Conservation (phyloP, 2,329 filamentous ascomycete genomes). For the Aureobasidium sp. region DNA sequence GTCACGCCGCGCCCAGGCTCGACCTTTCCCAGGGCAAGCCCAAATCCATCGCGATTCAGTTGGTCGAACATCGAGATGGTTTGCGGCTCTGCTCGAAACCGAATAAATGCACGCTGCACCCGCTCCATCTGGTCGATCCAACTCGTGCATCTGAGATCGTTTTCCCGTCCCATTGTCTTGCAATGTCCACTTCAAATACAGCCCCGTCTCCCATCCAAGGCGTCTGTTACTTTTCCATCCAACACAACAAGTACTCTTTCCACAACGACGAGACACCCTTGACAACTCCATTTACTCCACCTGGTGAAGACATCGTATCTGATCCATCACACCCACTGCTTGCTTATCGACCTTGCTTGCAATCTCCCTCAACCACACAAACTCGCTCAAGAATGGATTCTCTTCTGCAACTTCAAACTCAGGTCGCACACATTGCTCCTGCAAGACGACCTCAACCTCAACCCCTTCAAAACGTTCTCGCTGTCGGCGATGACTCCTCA, state of each 20-base stretch:
- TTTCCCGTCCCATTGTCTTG: background rate
- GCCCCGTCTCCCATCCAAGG: background rate
- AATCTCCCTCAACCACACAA: constrained; percentile 11
- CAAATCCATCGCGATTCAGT: background rate
- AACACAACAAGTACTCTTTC: constrained; percentile 3
- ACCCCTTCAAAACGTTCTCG: constrained; percentile 29
- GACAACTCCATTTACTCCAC: constrained; percentile 4
- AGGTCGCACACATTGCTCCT: constrained; percentile 24
- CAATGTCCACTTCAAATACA: constrained; percentile 9
- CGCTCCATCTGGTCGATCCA: constrained; percentile 14
- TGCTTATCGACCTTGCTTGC: constrained; percentile 18
- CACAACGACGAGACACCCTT: constrained; percentile 15
- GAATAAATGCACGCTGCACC: constrained; percentile 6
- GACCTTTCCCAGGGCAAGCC: background rate
- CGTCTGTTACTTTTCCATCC: constrained; percentile 15
- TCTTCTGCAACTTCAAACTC: constrained; percentile 29
- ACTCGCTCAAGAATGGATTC: constrained; percentile 20
- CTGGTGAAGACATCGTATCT: constrained; percentile 2
- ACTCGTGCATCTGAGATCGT: constrained; percentile 7
- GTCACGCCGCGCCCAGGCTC: background rate
- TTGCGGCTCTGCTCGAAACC: background rate
- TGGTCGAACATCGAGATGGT: background rate
- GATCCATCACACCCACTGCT: constrained; percentile 22
- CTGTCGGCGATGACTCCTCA: constrained; percentile 23
- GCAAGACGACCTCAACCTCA: constrained; percentile 25